A percentile compares a stretch with the other conserved stretches of the same genome.
Conservation (phyloP, 78 protist species). For the Dictyostelium firmibasis region DNA sequence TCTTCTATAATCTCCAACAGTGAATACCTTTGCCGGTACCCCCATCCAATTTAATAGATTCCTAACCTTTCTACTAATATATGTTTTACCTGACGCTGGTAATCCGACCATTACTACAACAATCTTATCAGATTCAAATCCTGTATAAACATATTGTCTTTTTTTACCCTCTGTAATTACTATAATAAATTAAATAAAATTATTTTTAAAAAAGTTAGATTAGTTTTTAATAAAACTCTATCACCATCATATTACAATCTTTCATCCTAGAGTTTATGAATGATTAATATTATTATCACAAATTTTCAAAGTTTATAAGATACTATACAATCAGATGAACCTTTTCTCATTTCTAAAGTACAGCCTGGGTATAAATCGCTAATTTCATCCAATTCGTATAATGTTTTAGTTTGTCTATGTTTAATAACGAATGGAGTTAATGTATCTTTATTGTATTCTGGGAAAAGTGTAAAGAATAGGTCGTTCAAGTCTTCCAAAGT, state of each 20-base stretch:
- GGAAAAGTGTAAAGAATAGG: conserved; percentile 24
- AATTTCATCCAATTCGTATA: conserved; percentile 71
- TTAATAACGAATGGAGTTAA: conserved; percentile 55
- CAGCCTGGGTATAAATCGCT: conserved; percentile 72
- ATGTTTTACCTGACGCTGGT: conserved; percentile 93
- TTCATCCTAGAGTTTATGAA: no score
- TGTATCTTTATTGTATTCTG: conserved; percentile 53
- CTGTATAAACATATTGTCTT: conserved; percentile 75
- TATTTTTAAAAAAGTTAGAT: background rate
- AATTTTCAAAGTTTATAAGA: background rate
- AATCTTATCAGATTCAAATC: conserved; percentile 78
- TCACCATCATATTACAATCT: background rate
- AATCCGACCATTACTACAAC: conserved; percentile 91
- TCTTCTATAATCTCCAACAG: conserved; percentile 80
- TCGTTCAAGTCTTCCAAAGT: conserved; percentile 48
- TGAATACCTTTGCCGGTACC: conserved; percentile 69
- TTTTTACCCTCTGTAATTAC: conserved; percentile 62
- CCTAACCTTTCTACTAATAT: conserved; percentile 79
- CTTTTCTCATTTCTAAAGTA: conserved; percentile 70
- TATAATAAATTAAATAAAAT: background rate
- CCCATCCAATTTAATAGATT: conserved; percentile 87
- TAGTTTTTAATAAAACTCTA: background rate
- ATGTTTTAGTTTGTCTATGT: conserved; percentile 45
- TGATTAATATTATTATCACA: no score
- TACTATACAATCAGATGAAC: conserved; percentile 33